phyloP scores from a whole-genome alignment of 108 stramenopile species.

The Licmophora abbreviata region DNA sequence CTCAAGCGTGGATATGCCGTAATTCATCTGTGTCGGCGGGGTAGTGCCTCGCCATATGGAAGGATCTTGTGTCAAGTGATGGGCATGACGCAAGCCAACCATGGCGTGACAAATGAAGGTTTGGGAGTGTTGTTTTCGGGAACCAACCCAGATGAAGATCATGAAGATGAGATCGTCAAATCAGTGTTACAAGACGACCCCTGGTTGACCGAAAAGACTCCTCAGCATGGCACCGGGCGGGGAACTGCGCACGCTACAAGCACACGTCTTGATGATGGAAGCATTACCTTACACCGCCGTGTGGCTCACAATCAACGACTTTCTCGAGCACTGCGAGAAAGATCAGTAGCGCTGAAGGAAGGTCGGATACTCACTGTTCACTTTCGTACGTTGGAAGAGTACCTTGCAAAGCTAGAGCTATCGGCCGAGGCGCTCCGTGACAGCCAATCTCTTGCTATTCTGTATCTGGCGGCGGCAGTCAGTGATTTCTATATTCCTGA shows the following conservation, averaged over 20 bases:
- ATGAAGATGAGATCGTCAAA: conserved; percentile 40
- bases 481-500: conserved; percentile 92
- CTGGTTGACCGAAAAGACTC: conserved; percentile 25
- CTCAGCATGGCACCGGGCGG: not conserved
- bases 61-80: conserved; percentile 46
- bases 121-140: conserved; percentile 56
- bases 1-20: conserved; percentile 84
- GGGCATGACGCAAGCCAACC: conserved; percentile 28
- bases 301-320: conserved; percentile 40
- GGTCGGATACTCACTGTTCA: conserved; percentile 56
- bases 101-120: conserved; percentile 34
- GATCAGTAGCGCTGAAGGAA: conserved; percentile 39
- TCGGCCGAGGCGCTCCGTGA: conserved; percentile 39
- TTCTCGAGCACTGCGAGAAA: conserved; percentile 36
- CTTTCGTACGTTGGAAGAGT: conserved; percentile 83
- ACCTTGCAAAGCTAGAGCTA: conserved; percentile 64
- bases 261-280: conserved; percentile 31
- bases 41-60: conserved; percentile 74
- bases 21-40: conserved; percentile 74
- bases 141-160: conserved; percentile 23
- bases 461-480: conserved; percentile 93
- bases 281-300: conserved; percentile 32
- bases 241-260: no score
- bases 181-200: conserved; percentile 36
- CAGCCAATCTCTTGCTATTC: conserved; percentile 50